phyloP scores from a whole-genome alignment of 257 asterid genomes.

The Paulownia fortunei region DNA sequence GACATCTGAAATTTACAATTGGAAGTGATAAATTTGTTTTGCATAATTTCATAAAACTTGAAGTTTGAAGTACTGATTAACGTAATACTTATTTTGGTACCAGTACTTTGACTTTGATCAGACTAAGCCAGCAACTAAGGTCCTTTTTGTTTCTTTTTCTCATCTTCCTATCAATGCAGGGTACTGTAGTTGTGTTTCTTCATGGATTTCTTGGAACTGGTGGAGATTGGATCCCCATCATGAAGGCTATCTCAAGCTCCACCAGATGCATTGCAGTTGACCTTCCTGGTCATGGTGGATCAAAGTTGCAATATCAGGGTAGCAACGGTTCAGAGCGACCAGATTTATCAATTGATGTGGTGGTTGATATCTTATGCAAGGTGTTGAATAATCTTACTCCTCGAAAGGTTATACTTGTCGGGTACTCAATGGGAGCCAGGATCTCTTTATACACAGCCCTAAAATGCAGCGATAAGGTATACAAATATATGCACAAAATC shows the following conservation, averaged over 20 bases:
- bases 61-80: too few relatives aligned
- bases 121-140: too few relatives aligned
- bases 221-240: conserved; percentile 80
- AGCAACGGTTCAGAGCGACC: conserved; percentile 41
- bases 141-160: conserved; percentile 10
- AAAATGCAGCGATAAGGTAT: conserved; percentile 69
- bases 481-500: neutral
- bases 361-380: conserved; percentile 61
- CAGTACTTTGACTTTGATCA: neutral
- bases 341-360: conserved; percentile 62
- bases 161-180: conserved; percentile 50
- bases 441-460: conserved; percentile 79
- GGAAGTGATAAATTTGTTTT: too few relatives aligned
- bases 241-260: conserved; percentile 82
- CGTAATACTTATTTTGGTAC: too few relatives aligned
- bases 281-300: conserved; percentile 95
- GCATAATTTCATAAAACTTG: too few relatives aligned
- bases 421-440: conserved; percentile 98
- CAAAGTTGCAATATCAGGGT: conserved; percentile 51
- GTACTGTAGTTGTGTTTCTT: conserved; percentile 66
- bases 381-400: conserved; percentile 53
- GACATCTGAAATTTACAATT: too few relatives aligned
- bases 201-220: conserved; percentile 94
- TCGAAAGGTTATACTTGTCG: conserved; percentile 71
- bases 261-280: conserved; percentile 82